These are phyloP conservation scores for Inga laurina DNA, from an alignment of 306 rosid genomes.

Conservation along the genomic window DNA sequence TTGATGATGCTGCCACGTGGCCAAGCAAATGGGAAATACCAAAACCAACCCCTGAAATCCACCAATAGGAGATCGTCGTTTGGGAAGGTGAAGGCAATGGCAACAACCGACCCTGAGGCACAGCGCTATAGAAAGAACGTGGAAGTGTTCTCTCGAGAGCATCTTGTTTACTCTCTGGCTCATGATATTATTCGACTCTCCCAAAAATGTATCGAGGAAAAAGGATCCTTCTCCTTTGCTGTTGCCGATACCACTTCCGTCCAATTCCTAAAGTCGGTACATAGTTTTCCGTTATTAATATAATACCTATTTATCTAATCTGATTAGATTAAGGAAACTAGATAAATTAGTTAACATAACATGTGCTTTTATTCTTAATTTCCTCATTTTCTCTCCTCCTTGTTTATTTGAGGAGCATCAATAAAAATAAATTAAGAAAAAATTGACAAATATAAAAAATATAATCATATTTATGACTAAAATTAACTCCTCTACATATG, in stretches of 20 bases:
- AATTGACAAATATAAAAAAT: too few relatives aligned
- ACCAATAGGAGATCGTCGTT: not conserved
- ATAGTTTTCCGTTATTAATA: not conserved
- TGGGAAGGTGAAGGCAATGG: constrained; percentile 23
- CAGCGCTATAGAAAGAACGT: constrained; percentile 31
- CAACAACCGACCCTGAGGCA: not conserved
- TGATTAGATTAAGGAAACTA: too few relatives aligned
- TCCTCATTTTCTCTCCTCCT: too few relatives aligned
- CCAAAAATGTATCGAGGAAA: constrained; percentile 40
- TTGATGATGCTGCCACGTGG: not conserved
- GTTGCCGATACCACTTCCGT: constrained; percentile 55
- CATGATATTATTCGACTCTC: constrained; percentile 53
- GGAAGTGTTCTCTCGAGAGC: constrained; percentile 43
- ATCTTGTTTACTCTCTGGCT: constrained; percentile 35
- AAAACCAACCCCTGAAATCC: not conserved
- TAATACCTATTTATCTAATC: too few relatives aligned
- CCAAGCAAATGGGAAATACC: not conserved
- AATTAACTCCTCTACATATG: too few relatives aligned
- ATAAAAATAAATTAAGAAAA: too few relatives aligned
- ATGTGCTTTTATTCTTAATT: too few relatives aligned
- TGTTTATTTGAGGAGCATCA: too few relatives aligned
- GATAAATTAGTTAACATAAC: too few relatives aligned
- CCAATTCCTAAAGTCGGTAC: not conserved
- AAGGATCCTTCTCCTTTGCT: constrained; percentile 57
- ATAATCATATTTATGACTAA: too few relatives aligned